Percentiles rank a stretch among this genome's conserved stretches.
Conservation (phyloP, 73 alveolate genomes). For the Tetrahymena malaccensis region DNA sequence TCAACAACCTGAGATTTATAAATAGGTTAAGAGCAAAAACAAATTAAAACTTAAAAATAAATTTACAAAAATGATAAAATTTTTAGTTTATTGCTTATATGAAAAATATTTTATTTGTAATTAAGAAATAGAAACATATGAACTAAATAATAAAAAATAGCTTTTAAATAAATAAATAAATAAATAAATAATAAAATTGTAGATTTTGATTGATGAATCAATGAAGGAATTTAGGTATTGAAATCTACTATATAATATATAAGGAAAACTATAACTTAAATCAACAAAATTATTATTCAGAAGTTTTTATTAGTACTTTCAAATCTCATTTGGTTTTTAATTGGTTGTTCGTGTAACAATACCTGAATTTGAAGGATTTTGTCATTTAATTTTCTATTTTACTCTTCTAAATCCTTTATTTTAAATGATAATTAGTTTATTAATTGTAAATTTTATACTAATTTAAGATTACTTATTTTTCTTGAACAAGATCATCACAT, state of each 20-base stretch:
- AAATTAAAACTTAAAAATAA: no score
- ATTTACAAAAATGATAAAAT: no score
- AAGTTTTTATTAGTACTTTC: background rate
- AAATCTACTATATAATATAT: background rate
- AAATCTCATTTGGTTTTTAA: background rate
- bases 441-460: background rate
- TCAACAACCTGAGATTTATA: no score
- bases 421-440: background rate
- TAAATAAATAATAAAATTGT: no score
- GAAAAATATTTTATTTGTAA: no score
- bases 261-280: background rate
- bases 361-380: background rate
- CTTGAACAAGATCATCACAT: background rate
- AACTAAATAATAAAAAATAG: no score
- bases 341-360: background rate
- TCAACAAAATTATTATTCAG: background rate
- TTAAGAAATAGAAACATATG: no score
- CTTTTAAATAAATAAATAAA: no score
- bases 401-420: background rate
- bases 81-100: no score
- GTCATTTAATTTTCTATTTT: background rate
- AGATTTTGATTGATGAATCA: background rate
- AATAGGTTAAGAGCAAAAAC: no score
- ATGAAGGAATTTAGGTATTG: background rate
- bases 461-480: background rate